Conservation (phyloP, 805 yeast genomes). For the Hanseniaspora valbyensis region DNA sequence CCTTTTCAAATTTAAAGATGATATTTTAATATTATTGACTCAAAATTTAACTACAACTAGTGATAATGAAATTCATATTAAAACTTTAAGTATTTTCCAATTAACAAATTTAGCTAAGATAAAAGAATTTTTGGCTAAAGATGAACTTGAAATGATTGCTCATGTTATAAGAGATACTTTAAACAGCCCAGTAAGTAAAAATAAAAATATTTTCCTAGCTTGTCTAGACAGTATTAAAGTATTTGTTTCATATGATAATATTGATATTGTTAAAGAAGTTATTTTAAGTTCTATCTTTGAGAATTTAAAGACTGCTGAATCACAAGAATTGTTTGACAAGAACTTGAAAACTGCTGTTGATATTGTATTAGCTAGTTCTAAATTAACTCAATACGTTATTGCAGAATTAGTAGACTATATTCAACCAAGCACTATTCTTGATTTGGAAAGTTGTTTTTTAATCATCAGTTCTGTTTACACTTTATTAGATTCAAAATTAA, state of each 20-base stretch:
- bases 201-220: slow-evolving; percentile 42
- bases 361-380: slow-evolving; percentile 38
- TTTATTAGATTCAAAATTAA: slow-evolving; percentile 7
- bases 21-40: slow-evolving; percentile 55
- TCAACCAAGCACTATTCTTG: slow-evolving; percentile 10
- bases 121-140: slow-evolving; percentile 36
- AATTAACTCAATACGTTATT: slow-evolving; percentile 24
- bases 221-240: slow-evolving; percentile 47
- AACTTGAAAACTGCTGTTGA: slow-evolving; percentile 39
- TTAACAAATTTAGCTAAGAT: slow-evolving; percentile 47
- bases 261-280: slow-evolving; percentile 37
- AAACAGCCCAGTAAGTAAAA: slow-evolving; percentile 23
- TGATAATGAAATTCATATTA: slow-evolving; percentile 54
- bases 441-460: slow-evolving; percentile 14
- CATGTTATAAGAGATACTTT: slow-evolving; percentile 57
- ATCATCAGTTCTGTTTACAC: slow-evolving; percentile 12
- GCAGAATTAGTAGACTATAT: slow-evolving; percentile 24
- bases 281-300: slow-evolving; percentile 23
- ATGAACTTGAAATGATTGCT: slow-evolving; percentile 52
- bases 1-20: slow-evolving; percentile 47
- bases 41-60: slow-evolving; percentile 59
- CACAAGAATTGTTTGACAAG: slow-evolving; percentile 10
- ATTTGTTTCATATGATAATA: slow-evolving; percentile 23
- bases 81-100: slow-evolving; percentile 55
- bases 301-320: slow-evolving; percentile 6